Evolutionary conservation across 1,284 basidiomycete genomes (phyloP), one percentile per base, ranked within the genome.

Genomic region (Ustilago shanxiensis): DNA sequence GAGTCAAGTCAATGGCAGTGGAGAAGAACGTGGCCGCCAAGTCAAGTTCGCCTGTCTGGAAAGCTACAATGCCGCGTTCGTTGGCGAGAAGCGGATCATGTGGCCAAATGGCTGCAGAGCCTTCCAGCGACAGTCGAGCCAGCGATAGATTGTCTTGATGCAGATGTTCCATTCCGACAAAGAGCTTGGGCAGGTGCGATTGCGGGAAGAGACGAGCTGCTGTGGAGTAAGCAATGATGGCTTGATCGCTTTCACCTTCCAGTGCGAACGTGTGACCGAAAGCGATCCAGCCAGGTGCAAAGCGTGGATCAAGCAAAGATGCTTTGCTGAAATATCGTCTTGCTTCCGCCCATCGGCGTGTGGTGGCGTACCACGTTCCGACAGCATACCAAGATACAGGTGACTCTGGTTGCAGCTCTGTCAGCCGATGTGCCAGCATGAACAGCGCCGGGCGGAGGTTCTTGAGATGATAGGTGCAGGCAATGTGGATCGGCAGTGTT

Each of bases 131-230:
- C 79, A 98, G 93, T 56, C 93, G 91, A 0, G 97, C 97, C 37
- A 95, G 89, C 18, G 88, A 86, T 66, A 91, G 89, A 77, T 97
- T 95, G 50, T 93, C 93, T 7, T 98, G 89, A 83, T 93, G 92
- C 53, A 99, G 92, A 79, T 99, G 94, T 85, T 99, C 96, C 94
- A 98, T 98, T 2, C 96, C 97, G 54, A 99, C 94, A 85, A 95
- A 99, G 86, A 98, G 91, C 56, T 95, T 88, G 1, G 97, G 95
- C 7, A 99, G 88, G 87, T 98, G 95, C 1, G 95, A 95, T 16
- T 94, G 95, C 60, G 92, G 93, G 84, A 98, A 98, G 88, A 98
- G 92, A 33, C 95, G 89, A 2, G 95, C 93, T 56, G 94, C 95
- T 0, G 97, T 99, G 14, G 95, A 96, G 87, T 99, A 99, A 1